A percentile compares a stretch with the other conserved stretches of the same genome.
These are phyloP conservation scores for Hysterium pulicare DNA, from an alignment of 2,329 filamentous ascomycete genomes.

Conservation along the genomic window DNA sequence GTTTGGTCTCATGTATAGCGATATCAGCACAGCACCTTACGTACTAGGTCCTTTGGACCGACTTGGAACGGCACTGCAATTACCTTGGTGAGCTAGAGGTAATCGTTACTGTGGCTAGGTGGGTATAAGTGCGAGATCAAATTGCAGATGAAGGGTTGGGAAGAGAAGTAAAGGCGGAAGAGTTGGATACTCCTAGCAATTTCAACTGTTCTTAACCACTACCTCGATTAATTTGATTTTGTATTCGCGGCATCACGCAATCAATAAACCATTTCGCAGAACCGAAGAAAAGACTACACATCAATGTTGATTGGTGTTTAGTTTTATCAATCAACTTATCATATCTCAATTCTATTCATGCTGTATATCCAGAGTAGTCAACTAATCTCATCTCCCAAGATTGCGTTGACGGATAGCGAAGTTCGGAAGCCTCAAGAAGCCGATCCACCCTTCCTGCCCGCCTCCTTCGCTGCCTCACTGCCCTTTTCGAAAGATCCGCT, in stretches of 20 bases:
- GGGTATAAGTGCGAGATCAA: not conserved
- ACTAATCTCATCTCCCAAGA: no score
- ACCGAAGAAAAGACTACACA: no score
- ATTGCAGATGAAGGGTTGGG: not conserved
- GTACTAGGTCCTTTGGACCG: constrained; percentile 56
- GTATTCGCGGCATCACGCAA: no score
- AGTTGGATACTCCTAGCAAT: not conserved
- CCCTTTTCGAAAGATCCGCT: constrained; percentile 54
- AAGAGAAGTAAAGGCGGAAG: not conserved
- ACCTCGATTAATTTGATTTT: no score
- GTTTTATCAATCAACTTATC: no score
- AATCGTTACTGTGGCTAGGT: not conserved
- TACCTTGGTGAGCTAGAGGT: constrained; percentile 56
- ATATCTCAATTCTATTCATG: no score
- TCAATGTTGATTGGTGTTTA: no score
- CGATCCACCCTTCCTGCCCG: constrained; percentile 52
- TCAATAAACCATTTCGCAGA: no score
- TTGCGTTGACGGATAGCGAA: no score
- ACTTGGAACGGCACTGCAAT: constrained; percentile 60
- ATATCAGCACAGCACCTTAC: constrained; percentile 66
- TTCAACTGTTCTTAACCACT: no score
- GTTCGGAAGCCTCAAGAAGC: not conserved
- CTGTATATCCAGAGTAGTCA: no score
- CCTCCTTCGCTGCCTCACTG: constrained; percentile 51
- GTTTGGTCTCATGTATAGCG: constrained; percentile 44